Base-by-base conservation (phyloP, 2,329 filamentous ascomycete species). In the Pseudogymnoascus sp. region DNA sequence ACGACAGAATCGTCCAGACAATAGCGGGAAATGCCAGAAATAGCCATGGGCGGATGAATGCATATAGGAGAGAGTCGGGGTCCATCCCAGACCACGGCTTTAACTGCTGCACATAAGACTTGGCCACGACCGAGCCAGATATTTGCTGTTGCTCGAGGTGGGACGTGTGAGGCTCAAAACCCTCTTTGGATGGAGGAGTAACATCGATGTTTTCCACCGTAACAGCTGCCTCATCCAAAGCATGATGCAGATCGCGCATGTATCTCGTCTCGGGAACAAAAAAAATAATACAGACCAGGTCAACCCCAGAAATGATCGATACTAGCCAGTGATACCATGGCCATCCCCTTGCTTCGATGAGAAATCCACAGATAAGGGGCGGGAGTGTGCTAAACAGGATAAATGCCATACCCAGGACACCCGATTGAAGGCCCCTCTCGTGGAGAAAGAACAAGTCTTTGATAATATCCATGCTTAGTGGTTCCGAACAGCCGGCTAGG, bases 391-490 rank as follows among this genome's bases (percentile, higher is more conserved):
- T 65, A n/a, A 61, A 61, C 60, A 26, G 61, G 2, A 56, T 21
- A 13, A 65, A 31, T 17, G 40, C 50, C 31, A 65, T 50, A 15
- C 60, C 61, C 17, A 60, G 63, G 15, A 63, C 29, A 7, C 33
- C 53, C 60, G 63, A 62, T 29, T 21, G 44, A 19, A 35, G 10
- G 13, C 62, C 64, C 7, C 64, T 21, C 46, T 65, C 62, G 29
- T 65, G 64, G 7, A 64, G 26, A 46, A 64, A 65, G 59, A 61
- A 65, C 6, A 65, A 33, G 46, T 65, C 64, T 29, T 63, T 61
- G 15, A 64, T 19, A 9, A 38, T 37, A n/a, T 29, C 23, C 17
- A 59, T 19, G 13, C 17, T n/a, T 9, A 59, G 17, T 31, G 50
- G 50, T 17, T 59, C 50, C 26, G 17, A 21, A 9, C 23, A 19